Percentiles rank a stretch among this genome's conserved stretches.
Conservation (phyloP, 805 yeast genomes). For the Yamadazyma endophytica region DNA sequence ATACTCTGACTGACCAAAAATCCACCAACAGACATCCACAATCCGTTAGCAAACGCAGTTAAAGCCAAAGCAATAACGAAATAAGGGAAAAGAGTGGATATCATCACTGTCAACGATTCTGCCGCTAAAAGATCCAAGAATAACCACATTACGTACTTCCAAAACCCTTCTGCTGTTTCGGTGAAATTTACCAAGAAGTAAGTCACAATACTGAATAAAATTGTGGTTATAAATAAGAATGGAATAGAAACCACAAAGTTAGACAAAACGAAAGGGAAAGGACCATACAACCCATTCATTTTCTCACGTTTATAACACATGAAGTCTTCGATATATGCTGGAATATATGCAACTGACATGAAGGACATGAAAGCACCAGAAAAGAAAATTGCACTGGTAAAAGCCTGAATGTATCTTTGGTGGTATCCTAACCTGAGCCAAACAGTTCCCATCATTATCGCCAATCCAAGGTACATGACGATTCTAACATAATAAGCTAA, state of each 20-base stretch:
- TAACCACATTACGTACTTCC: slow-evolving; percentile 32
- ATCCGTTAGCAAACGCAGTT: slow-evolving; percentile 37
- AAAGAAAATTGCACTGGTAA: slow-evolving; percentile 35
- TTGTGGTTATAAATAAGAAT: slow-evolving; percentile 26
- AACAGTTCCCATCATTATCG: slow-evolving; percentile 38
- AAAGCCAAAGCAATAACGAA: slow-evolving; percentile 37
- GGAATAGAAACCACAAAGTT: slow-evolving; percentile 35
- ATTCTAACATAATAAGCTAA: slow-evolving; percentile 34
- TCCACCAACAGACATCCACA: slow-evolving; percentile 44
- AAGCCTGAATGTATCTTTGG: slow-evolving; percentile 28
- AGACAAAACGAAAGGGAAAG: slow-evolving; percentile 27
- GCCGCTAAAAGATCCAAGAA: slow-evolving; percentile 38
- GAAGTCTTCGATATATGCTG: slow-evolving; percentile 34
- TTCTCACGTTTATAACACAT: slow-evolving; percentile 24
- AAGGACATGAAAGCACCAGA: slow-evolving; percentile 44
- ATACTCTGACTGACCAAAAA: slow-evolving; percentile 31
- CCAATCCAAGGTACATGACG: slow-evolving; percentile 36
- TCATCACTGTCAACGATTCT: slow-evolving; percentile 34
- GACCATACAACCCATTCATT: slow-evolving; percentile 36
- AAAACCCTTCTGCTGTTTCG: slow-evolving; percentile 24
- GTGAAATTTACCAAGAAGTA: slow-evolving; percentile 31
- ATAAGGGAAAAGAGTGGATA: slow-evolving; percentile 28
- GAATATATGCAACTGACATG: slow-evolving; percentile 41
- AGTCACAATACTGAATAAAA: slow-evolving; percentile 28
- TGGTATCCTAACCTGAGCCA: slow-evolving; percentile 22